These are phyloP conservation scores for Asterella californica DNA, from an alignment of 225 moss, liverwort and hornwort species.

Conservation along the genomic window DNA sequence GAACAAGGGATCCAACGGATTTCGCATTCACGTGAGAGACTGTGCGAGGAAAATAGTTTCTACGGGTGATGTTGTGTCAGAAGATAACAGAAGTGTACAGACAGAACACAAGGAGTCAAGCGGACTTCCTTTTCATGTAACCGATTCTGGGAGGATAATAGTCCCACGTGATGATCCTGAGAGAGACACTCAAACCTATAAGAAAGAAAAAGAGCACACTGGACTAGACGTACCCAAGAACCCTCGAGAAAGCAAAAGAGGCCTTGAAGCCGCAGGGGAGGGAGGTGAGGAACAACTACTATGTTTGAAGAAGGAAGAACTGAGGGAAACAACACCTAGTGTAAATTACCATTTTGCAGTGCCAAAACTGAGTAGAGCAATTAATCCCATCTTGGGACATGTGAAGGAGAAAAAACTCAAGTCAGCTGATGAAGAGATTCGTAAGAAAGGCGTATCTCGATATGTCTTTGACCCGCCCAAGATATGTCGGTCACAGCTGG, in stretches of 20 bases:
- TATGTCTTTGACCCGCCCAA: conserved; percentile 11
- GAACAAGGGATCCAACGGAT: no score
- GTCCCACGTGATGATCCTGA: neutral
- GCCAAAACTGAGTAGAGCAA: neutral
- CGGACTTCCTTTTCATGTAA: neutral
- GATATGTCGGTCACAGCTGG: neutral
- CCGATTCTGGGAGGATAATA: neutral
- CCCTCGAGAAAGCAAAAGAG: neutral
- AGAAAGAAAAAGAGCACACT: neutral
- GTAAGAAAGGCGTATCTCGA: neutral
- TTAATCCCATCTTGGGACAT: neutral
- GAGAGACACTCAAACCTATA: neutral
- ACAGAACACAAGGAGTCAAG: neutral
- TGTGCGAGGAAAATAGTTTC: no score
- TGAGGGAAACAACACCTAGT: neutral
- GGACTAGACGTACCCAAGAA: neutral
- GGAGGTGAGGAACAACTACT: neutral
- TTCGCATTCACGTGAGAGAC: no score
- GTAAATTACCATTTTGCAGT: neutral
- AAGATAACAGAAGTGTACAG: neutral
- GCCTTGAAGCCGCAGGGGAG: neutral
- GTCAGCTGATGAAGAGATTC: neutral
- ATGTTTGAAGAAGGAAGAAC: neutral
- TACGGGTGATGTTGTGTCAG: no score
- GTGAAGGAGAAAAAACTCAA: neutral